These are phyloP conservation scores for Aaosphaeria pasadenensis DNA, from an alignment of 2,329 filamentous ascomycete species.

Conservation along the genomic window DNA sequence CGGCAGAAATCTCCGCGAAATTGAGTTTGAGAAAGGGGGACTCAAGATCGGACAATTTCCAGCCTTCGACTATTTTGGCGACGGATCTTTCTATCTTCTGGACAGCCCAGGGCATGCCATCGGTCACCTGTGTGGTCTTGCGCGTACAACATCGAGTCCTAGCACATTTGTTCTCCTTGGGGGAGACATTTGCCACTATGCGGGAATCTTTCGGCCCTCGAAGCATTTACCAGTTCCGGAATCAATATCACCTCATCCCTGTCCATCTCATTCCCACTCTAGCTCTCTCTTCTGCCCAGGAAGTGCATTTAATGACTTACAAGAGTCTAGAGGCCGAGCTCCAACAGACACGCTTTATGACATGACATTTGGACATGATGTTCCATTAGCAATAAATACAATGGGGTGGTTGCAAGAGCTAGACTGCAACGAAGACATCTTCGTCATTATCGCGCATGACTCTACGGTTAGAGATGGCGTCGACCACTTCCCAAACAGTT, in stretches of 20 bases:
- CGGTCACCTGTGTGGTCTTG: slow-evolving; percentile 51
- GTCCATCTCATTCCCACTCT: slow-evolving; percentile 1
- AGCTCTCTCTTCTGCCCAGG: slow-evolving; percentile 13
- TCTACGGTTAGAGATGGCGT: slow-evolving; percentile 19
- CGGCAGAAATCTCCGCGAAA: slow-evolving; percentile 19
- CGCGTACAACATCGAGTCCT: slow-evolving; percentile 33
- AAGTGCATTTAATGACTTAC: slow-evolving; percentile 15
- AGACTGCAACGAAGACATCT: slow-evolving; percentile 18
- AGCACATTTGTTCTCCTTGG: slow-evolving; percentile 24
- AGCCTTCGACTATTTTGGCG: slow-evolving; percentile 54
- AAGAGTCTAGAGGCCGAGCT: slow-evolving; percentile 8
- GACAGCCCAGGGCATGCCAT: slow-evolving; percentile 53
- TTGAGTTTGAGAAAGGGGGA: slow-evolving; percentile 11
- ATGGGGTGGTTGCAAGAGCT: slow-evolving; percentile 17
- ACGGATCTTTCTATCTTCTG: slow-evolving; percentile 56
- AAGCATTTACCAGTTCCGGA: slow-evolving; percentile 16
- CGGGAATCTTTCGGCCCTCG: slow-evolving; percentile 23
- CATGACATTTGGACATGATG: slow-evolving; percentile 15
- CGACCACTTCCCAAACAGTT: slow-evolving; percentile 18
- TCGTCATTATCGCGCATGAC: slow-evolving; percentile 28
- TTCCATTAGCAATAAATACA: slow-evolving; percentile 17
- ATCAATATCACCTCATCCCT: slow-evolving; percentile 15
- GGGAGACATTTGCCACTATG: slow-evolving; percentile 24
- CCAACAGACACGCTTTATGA: slow-evolving; percentile 11
- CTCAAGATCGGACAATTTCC: slow-evolving; percentile 44